phyloP scores from a whole-genome alignment of 1,284 basidiomycete genomes.

The Apiotrichum gamsii region DNA sequence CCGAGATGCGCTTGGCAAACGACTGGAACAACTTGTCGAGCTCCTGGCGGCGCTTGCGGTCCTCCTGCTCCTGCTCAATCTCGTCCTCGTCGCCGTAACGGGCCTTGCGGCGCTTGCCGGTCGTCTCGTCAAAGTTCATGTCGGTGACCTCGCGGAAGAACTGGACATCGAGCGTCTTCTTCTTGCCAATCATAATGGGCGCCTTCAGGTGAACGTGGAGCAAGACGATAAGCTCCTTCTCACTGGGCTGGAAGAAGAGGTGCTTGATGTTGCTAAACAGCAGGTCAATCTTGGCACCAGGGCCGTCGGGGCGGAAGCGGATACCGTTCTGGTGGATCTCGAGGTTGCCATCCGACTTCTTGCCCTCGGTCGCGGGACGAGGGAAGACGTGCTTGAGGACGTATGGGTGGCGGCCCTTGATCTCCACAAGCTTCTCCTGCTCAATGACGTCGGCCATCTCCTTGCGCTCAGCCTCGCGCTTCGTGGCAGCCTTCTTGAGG shows the following conservation, averaged over 20 bases:
- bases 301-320: conserved; percentile 82
- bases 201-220: conserved; percentile 90
- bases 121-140: conserved; percentile 94
- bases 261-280: conserved; percentile 98
- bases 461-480: conserved; percentile 94
- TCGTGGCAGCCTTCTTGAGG: conserved; percentile 92
- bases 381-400: conserved; percentile 89
- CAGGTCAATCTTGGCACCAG: conserved; percentile 72
- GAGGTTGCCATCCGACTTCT: conserved; percentile 72
- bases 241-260: conserved; percentile 97
- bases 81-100: conserved; percentile 98
- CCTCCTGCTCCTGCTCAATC: conserved; percentile 97
- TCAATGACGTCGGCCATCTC: conserved; percentile 97
- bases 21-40: conserved; percentile 93
- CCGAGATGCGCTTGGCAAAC: conserved; percentile 89
- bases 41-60: conserved; percentile 77
- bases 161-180: conserved; percentile 95
- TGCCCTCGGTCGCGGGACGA: conserved; percentile 61
- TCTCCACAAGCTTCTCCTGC: conserved; percentile 79
- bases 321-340: conserved; percentile 98
- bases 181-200: conserved; percentile 98
- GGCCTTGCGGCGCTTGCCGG: conserved; percentile 90
- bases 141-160: conserved; percentile 98
- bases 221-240: conserved; percentile 90
- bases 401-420: conserved; percentile 71